Percentiles rank a stretch among this genome's conserved stretches.
phyloP scores from a whole-genome alignment of 192 early-diverging fungal genomes.

The Glomus cerebriforme region DNA sequence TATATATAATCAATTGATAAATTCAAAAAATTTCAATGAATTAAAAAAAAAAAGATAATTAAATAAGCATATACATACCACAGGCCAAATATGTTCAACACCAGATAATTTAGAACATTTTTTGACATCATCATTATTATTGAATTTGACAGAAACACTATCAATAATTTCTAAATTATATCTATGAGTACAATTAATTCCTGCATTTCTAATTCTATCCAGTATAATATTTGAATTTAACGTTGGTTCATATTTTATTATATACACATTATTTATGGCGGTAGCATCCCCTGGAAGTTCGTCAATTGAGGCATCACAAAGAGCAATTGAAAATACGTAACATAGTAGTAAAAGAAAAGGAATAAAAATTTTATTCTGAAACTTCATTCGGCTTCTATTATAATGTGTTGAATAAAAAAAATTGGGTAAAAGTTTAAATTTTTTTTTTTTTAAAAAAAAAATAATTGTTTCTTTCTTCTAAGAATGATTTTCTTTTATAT shows the following conservation, averaged over 20 bases:
- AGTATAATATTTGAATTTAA: neutral
- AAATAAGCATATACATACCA: conserved; percentile 34
- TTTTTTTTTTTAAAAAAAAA: neutral
- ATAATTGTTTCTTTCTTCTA: too few species aligned
- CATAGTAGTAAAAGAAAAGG: neutral
- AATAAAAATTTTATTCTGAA: neutral
- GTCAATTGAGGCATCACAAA: neutral
- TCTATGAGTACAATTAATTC: neutral
- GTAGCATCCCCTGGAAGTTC: neutral
- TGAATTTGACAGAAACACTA: conserved; percentile 47
- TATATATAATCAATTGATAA: too few species aligned
- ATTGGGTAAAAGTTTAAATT: too few species aligned
- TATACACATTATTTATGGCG: neutral
- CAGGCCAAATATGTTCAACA: conserved; percentile 50
- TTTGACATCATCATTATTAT: conserved; percentile 34
- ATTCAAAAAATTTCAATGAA: too few species aligned
- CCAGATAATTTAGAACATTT: conserved; percentile 36
- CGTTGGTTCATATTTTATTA: neutral
- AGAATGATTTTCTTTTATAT: too few species aligned
- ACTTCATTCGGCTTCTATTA: neutral
- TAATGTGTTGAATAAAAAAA: neutral
- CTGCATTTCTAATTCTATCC: neutral
- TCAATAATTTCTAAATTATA: conserved; percentile 39
- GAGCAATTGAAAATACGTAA: neutral
- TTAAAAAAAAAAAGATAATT: too few species aligned